Evolutionary conservation across 1,139 yeast genomes (phyloP).

Genomic region (Suhomyces panamericanus): DNA sequence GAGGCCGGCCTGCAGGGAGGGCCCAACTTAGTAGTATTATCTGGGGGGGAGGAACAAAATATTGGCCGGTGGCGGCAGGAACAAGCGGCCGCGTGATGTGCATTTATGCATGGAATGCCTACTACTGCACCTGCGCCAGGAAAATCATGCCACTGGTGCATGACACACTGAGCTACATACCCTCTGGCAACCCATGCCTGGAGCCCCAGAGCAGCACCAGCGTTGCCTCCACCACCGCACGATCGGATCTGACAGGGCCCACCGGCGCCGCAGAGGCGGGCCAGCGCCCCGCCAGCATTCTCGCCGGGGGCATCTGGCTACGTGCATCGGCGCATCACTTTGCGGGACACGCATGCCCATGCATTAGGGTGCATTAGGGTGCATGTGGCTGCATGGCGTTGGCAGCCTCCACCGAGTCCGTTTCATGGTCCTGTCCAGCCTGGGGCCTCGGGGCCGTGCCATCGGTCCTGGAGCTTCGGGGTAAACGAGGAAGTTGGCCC

Average conservation of each 20-base stretch:
- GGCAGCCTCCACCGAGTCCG: too few species aligned
- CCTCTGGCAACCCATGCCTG: not conserved
- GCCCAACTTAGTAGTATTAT: not conserved
- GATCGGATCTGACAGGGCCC: not conserved
- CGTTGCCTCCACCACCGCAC: not conserved
- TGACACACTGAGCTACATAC: not conserved
- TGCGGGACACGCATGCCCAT: too few species aligned
- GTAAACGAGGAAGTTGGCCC: too few species aligned
- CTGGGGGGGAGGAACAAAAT: not conserved
- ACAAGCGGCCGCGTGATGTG: conserved; percentile 1
- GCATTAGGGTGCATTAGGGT: not conserved
- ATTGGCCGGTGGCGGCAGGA: not conserved
- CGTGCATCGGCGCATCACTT: too few species aligned
- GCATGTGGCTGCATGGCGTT: not conserved
- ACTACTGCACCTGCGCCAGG: not conserved
- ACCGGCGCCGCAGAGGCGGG: too few species aligned
- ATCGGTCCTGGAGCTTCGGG: too few species aligned
- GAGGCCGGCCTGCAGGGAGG: not conserved
- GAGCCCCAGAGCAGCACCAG: not conserved
- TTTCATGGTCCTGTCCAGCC: too few species aligned
- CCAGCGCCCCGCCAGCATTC: too few species aligned
- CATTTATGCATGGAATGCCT: conserved; percentile 2
- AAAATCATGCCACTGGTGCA: conserved; percentile 8
- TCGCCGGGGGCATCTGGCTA: too few species aligned
- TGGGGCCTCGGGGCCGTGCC: too few species aligned